Evolutionary conservation across 2,329 filamentous ascomycete species (phyloP), one percentile per base, ranked within the genome.

Genomic region (Hypoxylon sp.): DNA sequence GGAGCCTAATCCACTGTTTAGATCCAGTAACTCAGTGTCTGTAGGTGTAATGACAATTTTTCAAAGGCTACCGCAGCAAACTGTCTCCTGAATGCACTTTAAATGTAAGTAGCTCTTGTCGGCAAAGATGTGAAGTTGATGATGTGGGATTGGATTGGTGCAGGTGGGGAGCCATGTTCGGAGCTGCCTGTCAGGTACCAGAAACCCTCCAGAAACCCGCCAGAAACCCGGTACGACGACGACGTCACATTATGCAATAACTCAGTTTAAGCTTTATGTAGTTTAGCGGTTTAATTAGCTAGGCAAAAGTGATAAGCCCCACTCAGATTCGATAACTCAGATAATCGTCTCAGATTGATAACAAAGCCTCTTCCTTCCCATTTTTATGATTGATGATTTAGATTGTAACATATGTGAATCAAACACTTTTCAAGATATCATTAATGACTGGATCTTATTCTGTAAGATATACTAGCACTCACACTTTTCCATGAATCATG

Each of bases 161-260:
- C 1, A 63, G 35, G 52, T 67, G 52, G 62, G 58, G 62, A 53
- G 61, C 47, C 53, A 47, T 1, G 35, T 51, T n/a, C 19, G 59
- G 42, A 61, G 65, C 59, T 69, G 69, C 50, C 58, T 60, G 26
- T 46, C 39, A 54, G 44, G 33, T 56, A 44, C 44, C 29, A 19
- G n/a, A 39, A n/a, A n/a, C n/a, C n/a, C n/a, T n/a, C n/a, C n/a
- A n/a, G n/a, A n/a, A n/a, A n/a, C n/a, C n/a, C n/a, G n/a, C n/a
- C n/a, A n/a, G n/a, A n/a, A n/a, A 26, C 17, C 33, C 10, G 26
- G n/a, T 24, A 24, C 50, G n/a, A 29, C 26, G n/a, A 63, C 53
- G 50, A 70, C 68, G 68, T 70, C 68, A 69, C 63, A 56, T 48
- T 22, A 62, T 66, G 65, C 65, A 66, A 61, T 62, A 57, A 58